Base-by-base conservation (phyloP, 164 flowering plant species). In the Stephania yunnanensis region DNA sequence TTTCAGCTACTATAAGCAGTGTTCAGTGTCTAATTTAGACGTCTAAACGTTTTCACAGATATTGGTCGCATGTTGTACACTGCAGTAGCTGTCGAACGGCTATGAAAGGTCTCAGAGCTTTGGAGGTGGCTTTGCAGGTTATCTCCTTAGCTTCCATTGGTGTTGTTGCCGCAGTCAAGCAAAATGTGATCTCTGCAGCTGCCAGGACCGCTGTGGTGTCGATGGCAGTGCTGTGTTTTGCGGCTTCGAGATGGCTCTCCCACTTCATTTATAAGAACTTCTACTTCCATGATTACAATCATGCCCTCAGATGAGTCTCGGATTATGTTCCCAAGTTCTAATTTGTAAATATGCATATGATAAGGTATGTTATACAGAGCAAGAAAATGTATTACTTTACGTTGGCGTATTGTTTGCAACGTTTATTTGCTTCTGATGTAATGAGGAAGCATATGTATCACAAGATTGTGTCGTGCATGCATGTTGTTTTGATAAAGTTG, bases 21-120 rank as follows among this genome's bases (percentile, higher is more conserved):
- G 42, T 61, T 61, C 25, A 20, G 66, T 17, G 25, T 61, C 66
- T 61, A 19, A 61, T 25, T 66, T 66, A 30, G 15, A 25, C 25
- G 3, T 29, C 13, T 66, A 42, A 2, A 11, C 58, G 44, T 72
- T 73, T 45, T 80, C 78, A 29, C 91, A 90, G 97, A 88, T 94
- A 90, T 83, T 82, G 92, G 95, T 82, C 91, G 50, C 97, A 94
- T 78, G 91, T 89, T 36, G 95, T 88, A 85, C 89, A 87, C 84
- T 95, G 98, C 80, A 76, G 84, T 71, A 95, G 97, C 78, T 95
- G 98, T 81, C 86, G 77, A 48, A 75, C 72, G 29, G 97, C 97
- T 29, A 31, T 83, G 31, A 89, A 89, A 74, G 80, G 82, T 71
- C 88, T 95, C 29, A 89, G 85, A 15, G 82, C 74, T 10, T 82